phyloP scores from a whole-genome alignment of 2,329 filamentous ascomycete species.

The Colletotrichum sp. region DNA sequence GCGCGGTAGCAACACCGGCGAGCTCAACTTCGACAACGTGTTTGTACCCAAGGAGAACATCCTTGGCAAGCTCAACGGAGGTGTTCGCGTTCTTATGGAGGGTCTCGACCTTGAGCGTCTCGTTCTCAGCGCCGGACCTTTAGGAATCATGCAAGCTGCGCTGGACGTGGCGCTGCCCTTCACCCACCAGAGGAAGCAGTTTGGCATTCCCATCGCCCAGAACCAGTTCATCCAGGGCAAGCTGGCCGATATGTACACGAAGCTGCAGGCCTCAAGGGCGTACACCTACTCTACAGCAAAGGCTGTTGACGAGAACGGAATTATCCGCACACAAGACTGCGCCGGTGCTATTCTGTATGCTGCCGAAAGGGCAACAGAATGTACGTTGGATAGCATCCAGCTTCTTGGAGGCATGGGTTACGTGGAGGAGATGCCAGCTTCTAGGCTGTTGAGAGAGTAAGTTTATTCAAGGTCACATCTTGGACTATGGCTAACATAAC shows the following conservation, averaged over 20 bases:
- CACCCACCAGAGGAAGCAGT: conserved; percentile 88
- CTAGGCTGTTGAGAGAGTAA: conserved; percentile 77
- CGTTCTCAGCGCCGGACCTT: conserved; percentile 86
- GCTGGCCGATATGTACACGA: conserved; percentile 97
- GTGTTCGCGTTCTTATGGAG: conserved; percentile 93
- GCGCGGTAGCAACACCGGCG: conserved; percentile 95
- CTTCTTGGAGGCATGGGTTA: conserved; percentile 95
- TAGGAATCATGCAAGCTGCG: conserved; percentile 93
- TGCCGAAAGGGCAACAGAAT: conserved; percentile 88
- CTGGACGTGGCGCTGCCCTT: conserved; percentile 89
- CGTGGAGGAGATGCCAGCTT: conserved; percentile 92
- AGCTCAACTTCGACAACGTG: conserved; percentile 88
- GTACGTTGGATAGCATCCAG: conserved; percentile 86
- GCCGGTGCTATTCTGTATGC: conserved; percentile 94
- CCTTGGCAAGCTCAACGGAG: conserved; percentile 79
- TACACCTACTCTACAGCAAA: conserved; percentile 88
- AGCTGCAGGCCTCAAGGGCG: conserved; percentile 80
- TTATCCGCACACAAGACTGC: conserved; percentile 87
- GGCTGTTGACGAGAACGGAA: conserved; percentile 76
- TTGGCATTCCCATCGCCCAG: conserved; percentile 83
- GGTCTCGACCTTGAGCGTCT: conserved; percentile 93
- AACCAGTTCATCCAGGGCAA: conserved; percentile 95
- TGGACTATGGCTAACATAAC: conserved; percentile 28
- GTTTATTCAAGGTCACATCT: conserved; percentile 19
- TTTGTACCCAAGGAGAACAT: conserved; percentile 87